Evolutionary conservation across 2,329 filamentous ascomycete genomes (phyloP).

Genomic region (Ceratocystis eucalypticola): DNA sequence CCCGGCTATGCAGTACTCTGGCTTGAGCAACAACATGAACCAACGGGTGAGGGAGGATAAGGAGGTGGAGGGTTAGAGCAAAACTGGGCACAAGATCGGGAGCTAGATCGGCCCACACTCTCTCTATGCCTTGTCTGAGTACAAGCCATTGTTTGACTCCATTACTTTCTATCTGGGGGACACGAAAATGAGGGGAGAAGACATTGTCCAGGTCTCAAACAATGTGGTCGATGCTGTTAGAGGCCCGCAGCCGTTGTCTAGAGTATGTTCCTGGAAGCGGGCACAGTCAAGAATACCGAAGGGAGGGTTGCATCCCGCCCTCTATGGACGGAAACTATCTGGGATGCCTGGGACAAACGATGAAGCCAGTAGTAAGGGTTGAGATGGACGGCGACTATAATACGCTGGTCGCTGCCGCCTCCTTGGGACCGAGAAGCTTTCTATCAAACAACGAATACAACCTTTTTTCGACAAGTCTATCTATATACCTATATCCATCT

Average conservation of each 20-base stretch:
- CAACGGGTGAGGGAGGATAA: neutral
- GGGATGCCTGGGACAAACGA: neutral
- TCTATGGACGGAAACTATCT: neutral
- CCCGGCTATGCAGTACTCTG: neutral
- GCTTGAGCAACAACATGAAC: neutral
- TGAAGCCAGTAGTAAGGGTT: neutral
- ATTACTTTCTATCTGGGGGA: neutral
- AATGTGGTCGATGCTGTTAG: neutral
- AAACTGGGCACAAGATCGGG: neutral
- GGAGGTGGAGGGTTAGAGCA: neutral
- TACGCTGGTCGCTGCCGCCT: neutral
- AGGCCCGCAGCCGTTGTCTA: neutral
- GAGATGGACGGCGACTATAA: neutral
- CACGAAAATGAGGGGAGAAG: neutral
- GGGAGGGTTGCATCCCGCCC: neutral
- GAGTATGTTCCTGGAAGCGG: constrained; percentile 3
- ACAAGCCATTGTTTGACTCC: constrained; percentile 3
- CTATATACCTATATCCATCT: neutral
- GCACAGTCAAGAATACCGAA: neutral
- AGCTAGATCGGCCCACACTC: neutral
- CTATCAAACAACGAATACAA: neutral
- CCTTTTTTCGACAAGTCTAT: neutral
- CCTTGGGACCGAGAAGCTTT: neutral
- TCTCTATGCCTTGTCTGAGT: neutral
- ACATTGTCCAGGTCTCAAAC: neutral